Percentiles rank a stretch among this genome's conserved stretches.
Conservation (phyloP, 2,329 filamentous ascomycete species). For the Lojkania enalia region DNA sequence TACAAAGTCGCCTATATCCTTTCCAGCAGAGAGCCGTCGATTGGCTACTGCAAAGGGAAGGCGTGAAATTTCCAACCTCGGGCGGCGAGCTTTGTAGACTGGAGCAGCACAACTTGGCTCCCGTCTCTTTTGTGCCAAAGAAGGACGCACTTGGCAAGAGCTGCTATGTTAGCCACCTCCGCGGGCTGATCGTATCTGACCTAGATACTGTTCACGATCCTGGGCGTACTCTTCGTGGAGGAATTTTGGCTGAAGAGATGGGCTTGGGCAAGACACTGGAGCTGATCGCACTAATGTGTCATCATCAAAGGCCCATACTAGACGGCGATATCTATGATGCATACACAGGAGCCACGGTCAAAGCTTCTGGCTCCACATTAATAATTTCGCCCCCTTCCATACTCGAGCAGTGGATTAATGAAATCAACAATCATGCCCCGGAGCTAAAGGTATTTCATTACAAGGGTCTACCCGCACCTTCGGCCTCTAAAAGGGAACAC, state of each 20-base stretch:
- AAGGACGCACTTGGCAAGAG: conserved; percentile 52
- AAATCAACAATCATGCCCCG: conserved; percentile 62
- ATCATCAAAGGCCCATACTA: conserved; percentile 55
- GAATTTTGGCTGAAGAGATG: conserved; percentile 81
- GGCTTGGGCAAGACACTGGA: conserved; percentile 81
- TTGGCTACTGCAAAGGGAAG: conserved; percentile 72
- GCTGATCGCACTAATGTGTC: conserved; percentile 68
- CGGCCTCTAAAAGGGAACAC: conserved; percentile 33
- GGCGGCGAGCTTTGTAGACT: conserved; percentile 17
- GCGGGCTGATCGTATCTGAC: conserved; percentile 62
- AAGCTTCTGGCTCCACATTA: conserved; percentile 59
- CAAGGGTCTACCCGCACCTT: conserved; percentile 50
- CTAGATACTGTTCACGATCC: conserved; percentile 48
- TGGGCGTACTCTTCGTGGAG: conserved; percentile 54
- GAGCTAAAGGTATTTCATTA: conserved; percentile 60
- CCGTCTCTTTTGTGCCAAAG: conserved; percentile 51
- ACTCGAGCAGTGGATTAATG: conserved; percentile 65
- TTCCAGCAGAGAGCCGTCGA: conserved; percentile 72
- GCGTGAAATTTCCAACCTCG: conserved; percentile 51
- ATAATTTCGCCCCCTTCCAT: conserved; percentile 66
- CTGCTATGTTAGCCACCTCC: conserved; percentile 65
- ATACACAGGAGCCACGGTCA: conserved; percentile 51
- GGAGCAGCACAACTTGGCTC: conserved; percentile 21
- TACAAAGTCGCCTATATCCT: conserved; percentile 61
- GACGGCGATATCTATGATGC: conserved; percentile 38